Evolutionary conservation across 1,284 basidiomycete genomes (phyloP).

Genomic region (Irpex sp.): DNA sequence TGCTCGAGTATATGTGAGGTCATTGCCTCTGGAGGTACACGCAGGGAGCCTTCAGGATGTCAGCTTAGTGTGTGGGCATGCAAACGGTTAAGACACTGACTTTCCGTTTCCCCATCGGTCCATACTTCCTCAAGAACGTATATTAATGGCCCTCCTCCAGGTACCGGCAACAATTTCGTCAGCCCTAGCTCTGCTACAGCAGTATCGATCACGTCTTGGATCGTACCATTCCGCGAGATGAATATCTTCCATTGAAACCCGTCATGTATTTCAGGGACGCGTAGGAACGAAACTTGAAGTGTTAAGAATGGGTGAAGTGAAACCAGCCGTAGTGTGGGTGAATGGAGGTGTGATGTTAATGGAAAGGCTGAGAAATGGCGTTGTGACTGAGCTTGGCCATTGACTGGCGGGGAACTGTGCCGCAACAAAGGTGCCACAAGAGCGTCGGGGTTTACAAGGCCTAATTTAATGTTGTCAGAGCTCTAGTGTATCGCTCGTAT

Average conservation of each 20-base stretch:
- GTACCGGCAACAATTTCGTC: slow-evolving; percentile 53
- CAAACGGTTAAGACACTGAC: slow-evolving; percentile 33
- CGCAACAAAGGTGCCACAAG: slow-evolving; percentile 49
- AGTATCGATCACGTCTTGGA: slow-evolving; percentile 48
- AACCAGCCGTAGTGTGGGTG: slow-evolving; percentile 66
- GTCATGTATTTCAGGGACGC: slow-evolving; percentile 79
- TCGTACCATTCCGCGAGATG: slow-evolving; percentile 51
- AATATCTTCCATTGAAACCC: slow-evolving; percentile 64
- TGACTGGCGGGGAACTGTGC: slow-evolving; percentile 27
- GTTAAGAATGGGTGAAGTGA: slow-evolving; percentile 63
- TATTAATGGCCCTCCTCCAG: slow-evolving; percentile 58
- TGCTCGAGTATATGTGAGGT: slow-evolving; percentile 37
- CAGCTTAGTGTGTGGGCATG: not conserved
- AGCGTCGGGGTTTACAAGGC: slow-evolving; percentile 43
- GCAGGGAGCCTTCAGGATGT: slow-evolving; percentile 16
- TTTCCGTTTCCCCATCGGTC: slow-evolving; percentile 42
- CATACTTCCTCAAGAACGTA: slow-evolving; percentile 69
- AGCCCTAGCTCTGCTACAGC: slow-evolving; percentile 69
- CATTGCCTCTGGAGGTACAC: slow-evolving; percentile 20
- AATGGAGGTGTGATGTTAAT: slow-evolving; percentile 67
- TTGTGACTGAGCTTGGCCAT: slow-evolving; percentile 28
- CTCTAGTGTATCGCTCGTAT: not conserved
- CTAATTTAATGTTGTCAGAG: slow-evolving; percentile 30
- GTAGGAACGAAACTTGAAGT: slow-evolving; percentile 54
- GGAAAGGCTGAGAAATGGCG: slow-evolving; percentile 72